phyloP scores from a whole-genome alignment of 768 basidiomycete genomes.

The Cantharellus anzutake region DNA sequence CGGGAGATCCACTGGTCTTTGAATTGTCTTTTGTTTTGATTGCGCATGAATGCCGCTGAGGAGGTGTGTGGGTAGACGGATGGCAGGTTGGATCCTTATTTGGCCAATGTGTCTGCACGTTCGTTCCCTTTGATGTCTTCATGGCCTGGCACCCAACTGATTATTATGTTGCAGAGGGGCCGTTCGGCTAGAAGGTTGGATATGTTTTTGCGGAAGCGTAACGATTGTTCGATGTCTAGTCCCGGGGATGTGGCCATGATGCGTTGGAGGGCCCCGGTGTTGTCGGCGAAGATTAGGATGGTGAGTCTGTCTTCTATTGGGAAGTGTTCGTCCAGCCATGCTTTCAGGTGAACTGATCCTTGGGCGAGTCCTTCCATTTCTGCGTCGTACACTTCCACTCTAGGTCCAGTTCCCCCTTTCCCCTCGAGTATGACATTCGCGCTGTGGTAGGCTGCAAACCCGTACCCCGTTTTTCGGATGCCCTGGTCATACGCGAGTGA shows the following conservation, averaged over 20 bases:
- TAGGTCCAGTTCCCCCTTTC: neutral
- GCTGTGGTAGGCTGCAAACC: neutral
- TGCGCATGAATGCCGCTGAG: neutral
- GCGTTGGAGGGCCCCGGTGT: neutral
- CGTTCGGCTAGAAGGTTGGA: neutral
- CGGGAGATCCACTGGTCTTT: neutral
- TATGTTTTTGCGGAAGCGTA: neutral
- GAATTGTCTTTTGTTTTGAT: neutral
- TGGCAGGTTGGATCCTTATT: neutral
- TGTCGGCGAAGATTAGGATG: neutral
- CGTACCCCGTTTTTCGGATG: neutral
- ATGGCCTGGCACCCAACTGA: neutral
- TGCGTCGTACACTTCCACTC: neutral
- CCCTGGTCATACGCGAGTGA: neutral
- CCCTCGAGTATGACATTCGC: neutral
- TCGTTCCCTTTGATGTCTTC: neutral
- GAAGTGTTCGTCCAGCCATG: neutral
- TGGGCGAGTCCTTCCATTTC: neutral
- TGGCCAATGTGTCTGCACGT: neutral
- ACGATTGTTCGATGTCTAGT: neutral
- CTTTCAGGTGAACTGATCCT: neutral
- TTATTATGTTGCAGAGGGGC: neutral
- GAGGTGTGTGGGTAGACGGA: too few species aligned
- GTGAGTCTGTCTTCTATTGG: neutral
- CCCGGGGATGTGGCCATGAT: neutral